A percentile compares a stretch with the other conserved stretches of the same genome.
Conservation (phyloP, 345 rosid genomes). For the Fremontodendron californicum region DNA sequence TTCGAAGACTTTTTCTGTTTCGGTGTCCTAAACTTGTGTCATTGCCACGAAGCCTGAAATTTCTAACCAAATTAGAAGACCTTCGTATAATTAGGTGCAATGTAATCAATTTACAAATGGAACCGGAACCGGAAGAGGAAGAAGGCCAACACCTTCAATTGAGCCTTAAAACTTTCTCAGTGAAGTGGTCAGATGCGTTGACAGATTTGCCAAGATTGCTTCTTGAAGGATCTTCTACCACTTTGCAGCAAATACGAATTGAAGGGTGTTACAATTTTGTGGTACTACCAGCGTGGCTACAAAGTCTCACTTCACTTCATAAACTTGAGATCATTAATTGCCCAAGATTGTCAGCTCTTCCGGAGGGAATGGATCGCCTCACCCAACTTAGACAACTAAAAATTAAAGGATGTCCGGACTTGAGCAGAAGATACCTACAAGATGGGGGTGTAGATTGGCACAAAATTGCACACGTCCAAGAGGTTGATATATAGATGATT, state of each 20-base stretch:
- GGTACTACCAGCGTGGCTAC: neutral
- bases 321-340: neutral
- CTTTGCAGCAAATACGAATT: no score
- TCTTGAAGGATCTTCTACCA: no score
- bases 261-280: neutral
- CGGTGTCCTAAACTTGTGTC: neutral
- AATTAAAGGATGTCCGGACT: neutral
- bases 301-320: neutral
- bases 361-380: no score
- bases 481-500: neutral
- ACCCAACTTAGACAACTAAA: neutral
- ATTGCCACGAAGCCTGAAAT: neutral
- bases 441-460: neutral
- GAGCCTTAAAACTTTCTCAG: neutral
- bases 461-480: neutral
- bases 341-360: neutral
- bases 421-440: neutral
- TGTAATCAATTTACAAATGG: neutral
- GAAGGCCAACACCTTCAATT: no score
- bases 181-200: fast-evolving
- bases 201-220: no score
- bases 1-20: neutral
- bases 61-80: neutral
- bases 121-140: neutral
- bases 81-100: no score